Evolutionary conservation across 2,329 filamentous ascomycete species (phyloP).

Genomic region (Colletotrichum lentis): DNA sequence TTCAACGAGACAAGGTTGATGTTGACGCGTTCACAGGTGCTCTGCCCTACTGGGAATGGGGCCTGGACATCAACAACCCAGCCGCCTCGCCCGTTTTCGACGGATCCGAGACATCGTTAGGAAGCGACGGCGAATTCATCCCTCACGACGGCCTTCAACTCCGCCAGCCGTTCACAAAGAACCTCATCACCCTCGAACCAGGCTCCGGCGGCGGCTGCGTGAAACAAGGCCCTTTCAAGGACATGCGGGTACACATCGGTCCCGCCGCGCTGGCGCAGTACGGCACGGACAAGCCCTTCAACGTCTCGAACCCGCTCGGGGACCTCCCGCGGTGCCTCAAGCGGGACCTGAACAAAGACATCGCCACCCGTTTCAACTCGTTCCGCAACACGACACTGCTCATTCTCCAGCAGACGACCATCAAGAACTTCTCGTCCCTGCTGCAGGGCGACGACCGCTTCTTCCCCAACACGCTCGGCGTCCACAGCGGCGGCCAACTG

Average conservation of each 20-base stretch:
- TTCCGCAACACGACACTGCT: constrained; percentile 44
- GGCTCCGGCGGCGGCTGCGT: constrained; percentile 60
- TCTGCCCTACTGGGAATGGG: constrained; percentile 40
- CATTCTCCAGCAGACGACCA: constrained; percentile 43
- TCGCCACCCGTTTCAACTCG: constrained; percentile 39
- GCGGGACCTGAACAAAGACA: constrained; percentile 47
- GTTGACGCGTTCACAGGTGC: constrained; percentile 6
- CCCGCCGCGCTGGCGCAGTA: constrained; percentile 40
- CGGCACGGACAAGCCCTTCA: constrained; percentile 38
- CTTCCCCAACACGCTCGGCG: constrained; percentile 45
- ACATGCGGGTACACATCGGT: constrained; percentile 52
- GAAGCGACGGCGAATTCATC: constrained; percentile 50
- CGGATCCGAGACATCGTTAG: constrained; percentile 50
- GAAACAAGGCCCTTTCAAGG: constrained; percentile 48
- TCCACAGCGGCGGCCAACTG: constrained; percentile 54
- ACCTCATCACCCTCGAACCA: constrained; percentile 48
- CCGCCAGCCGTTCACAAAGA: constrained; percentile 31
- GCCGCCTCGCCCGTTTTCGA: constrained; percentile 52
- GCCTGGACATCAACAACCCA: constrained; percentile 41
- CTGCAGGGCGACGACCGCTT: constrained; percentile 49
- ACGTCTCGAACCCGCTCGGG: constrained; percentile 42
- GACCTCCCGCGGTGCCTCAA: constrained; percentile 55
- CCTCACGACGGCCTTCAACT: constrained; percentile 40
- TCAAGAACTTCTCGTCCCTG: constrained; percentile 46
- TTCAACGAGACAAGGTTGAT: rapidly evolving